phyloP scores from a whole-genome alignment of 2,329 filamentous ascomycete species.

The Tolypocladium inflatum region DNA sequence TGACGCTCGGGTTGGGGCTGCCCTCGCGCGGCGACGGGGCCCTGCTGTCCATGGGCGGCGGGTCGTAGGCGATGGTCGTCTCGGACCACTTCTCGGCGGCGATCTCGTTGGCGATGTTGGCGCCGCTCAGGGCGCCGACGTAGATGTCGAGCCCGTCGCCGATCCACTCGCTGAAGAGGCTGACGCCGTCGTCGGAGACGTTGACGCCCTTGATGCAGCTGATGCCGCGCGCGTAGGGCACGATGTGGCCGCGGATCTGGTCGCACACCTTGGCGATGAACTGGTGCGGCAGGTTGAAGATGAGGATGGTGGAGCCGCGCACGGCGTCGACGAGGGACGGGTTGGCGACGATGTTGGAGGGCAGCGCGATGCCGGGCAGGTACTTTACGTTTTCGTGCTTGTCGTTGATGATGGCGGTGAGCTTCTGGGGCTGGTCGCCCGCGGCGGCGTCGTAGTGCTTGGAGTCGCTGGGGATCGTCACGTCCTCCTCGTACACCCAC shows the following conservation, averaged over 20 bases:
- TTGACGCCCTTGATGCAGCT: conserved; percentile 98
- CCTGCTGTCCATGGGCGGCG: conserved; percentile 77
- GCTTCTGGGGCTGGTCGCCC: conserved; percentile 65
- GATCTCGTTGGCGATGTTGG: conserved; percentile 94
- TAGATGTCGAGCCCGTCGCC: conserved; percentile 88
- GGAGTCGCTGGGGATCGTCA: conserved; percentile 62
- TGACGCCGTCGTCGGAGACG: conserved; percentile 76
- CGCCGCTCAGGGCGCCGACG: conserved; percentile 88
- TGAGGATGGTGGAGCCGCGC: conserved; percentile 73
- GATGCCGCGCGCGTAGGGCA: conserved; percentile 86
- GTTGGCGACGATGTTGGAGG: conserved; percentile 75
- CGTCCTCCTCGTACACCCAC: conserved; percentile 97
- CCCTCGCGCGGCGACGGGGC: conserved; percentile 46
- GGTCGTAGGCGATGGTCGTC: conserved; percentile 93
- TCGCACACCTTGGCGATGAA: conserved; percentile 86
- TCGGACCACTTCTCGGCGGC: conserved; percentile 94
- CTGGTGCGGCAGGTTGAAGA: conserved; percentile 96
- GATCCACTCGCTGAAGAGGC: conserved; percentile 91
- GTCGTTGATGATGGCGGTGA: conserved; percentile 84
- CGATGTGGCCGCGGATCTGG: conserved; percentile 75
- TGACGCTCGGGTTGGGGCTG: conserved; percentile 39
- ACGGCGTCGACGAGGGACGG: conserved; percentile 73
- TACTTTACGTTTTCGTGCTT: conserved; percentile 98
- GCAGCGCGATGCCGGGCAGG: conserved; percentile 78
- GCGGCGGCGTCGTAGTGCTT: conserved; percentile 59